A percentile compares a stretch with the other conserved stretches of the same genome.
Evolutionary conservation across 2,329 filamentous ascomycete species (phyloP).

Genomic region (Monilinia polystroma): DNA sequence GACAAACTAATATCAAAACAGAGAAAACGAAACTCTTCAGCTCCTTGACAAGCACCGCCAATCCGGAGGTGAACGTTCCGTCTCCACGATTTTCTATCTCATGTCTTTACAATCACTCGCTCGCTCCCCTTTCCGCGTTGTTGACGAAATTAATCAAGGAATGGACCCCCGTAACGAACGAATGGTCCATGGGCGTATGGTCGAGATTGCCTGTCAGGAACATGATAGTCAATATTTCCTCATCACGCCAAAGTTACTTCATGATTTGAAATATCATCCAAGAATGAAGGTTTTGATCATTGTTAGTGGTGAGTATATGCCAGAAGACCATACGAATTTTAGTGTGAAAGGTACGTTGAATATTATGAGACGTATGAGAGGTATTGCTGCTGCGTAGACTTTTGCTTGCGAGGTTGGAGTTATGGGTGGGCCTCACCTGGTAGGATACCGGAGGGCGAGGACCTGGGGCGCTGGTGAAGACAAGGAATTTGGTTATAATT

Average conservation of each 20-base stretch:
- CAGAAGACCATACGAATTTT: conserved; percentile 45
- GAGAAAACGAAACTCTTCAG: conserved; percentile 78
- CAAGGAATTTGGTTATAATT: neutral
- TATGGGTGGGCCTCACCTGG: neutral
- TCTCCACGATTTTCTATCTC: conserved; percentile 97
- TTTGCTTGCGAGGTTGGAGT: neutral
- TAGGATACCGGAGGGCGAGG: neutral
- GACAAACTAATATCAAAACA: conserved; percentile 39
- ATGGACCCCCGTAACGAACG: conserved; percentile 99
- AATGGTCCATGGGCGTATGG: conserved; percentile 97
- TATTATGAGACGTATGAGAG: conserved; percentile 35
- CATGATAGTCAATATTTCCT: conserved; percentile 88
- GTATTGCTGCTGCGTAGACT: conserved; percentile 7
- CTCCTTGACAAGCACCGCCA: conserved; percentile 89
- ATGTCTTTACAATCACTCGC: conserved; percentile 96
- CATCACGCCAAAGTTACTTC: conserved; percentile 93
- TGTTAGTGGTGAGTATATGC: conserved; percentile 78
- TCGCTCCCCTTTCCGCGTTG: conserved; percentile 92
- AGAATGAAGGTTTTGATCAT: conserved; percentile 95
- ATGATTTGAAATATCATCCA: conserved; percentile 77
- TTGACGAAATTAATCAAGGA: conserved; percentile 99
- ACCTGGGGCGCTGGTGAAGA: neutral
- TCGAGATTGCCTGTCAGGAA: conserved; percentile 90
- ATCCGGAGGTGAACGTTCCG: conserved; percentile 91
- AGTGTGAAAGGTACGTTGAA: conserved; percentile 38